A percentile compares a stretch with the other conserved stretches of the same genome.
Conservation (phyloP, 106 monocot genomes). For the Posidonia australis region DNA sequence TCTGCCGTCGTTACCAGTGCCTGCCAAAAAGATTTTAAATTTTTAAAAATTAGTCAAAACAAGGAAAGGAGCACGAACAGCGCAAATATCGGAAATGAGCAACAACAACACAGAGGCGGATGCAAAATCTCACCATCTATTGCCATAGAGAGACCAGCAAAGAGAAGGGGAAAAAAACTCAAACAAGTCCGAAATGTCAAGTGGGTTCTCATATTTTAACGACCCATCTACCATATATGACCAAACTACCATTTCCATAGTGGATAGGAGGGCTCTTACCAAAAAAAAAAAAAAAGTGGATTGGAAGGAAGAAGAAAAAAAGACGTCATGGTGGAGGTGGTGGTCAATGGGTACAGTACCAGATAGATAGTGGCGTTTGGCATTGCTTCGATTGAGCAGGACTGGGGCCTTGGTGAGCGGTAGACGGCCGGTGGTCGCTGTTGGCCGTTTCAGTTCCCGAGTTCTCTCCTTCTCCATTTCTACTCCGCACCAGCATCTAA, state of each 20-base stretch:
- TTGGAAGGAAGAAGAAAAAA: background rate
- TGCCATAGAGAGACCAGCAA: too few species aligned
- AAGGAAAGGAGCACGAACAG: background rate
- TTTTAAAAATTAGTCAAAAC: too few species aligned
- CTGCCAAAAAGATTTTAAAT: slow-evolving; percentile 1
- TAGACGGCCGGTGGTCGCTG: background rate
- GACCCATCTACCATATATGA: too few species aligned
- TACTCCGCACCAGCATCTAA: background rate
- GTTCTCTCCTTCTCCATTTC: slow-evolving; percentile 5
- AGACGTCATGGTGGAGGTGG: background rate
- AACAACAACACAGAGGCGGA: background rate
- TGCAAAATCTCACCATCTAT: background rate
- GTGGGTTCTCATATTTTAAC: background rate
- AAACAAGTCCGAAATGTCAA: background rate
- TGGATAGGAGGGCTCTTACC: background rate
- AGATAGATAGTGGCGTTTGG: background rate
- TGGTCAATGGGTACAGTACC: background rate
- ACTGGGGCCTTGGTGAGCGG: background rate
- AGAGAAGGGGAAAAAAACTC: background rate
- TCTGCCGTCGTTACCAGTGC: background rate
- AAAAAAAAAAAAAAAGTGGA: background rate
- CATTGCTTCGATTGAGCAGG: background rate
- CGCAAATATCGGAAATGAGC: background rate
- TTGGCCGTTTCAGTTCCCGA: slow-evolving; percentile 1
- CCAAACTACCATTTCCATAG: too few species aligned